Percentiles rank a stretch among this genome's conserved stretches.
These are phyloP conservation scores for Ophiosphaerella herpotricha DNA, from an alignment of 2,329 filamentous ascomycete species.

Conservation along the genomic window DNA sequence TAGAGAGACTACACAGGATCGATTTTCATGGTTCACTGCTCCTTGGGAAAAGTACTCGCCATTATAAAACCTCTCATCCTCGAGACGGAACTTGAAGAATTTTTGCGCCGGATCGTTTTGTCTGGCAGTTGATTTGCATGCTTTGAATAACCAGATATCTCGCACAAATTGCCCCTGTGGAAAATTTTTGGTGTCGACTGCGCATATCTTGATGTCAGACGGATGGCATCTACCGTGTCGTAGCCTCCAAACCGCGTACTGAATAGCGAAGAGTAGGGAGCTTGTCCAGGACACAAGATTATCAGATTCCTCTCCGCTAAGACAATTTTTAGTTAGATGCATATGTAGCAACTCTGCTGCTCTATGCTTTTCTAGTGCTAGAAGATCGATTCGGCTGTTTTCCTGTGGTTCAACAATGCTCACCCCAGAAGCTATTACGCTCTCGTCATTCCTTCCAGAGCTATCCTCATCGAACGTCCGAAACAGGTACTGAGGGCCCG, in stretches of 20 bases:
- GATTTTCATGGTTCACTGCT: slow-evolving; percentile 4
- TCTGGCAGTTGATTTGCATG: background rate
- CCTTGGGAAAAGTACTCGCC: slow-evolving; percentile 12
- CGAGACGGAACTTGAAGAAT: slow-evolving; percentile 6
- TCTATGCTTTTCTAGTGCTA: background rate
- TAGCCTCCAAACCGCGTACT: background rate
- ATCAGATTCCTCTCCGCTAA: background rate
- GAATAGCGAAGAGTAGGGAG: background rate
- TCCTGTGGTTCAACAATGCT: background rate
- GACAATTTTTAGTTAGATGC: background rate
- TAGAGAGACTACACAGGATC: slow-evolving; percentile 9
- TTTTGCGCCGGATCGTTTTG: background rate
- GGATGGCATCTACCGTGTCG: background rate
- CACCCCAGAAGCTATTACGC: slow-evolving; percentile 16
- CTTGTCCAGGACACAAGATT: background rate
- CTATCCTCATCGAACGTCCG: slow-evolving; percentile 16
- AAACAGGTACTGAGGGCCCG: slow-evolving; percentile 17
- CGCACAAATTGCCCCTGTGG: background rate
- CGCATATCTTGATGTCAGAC: background rate
- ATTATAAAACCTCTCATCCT: slow-evolving; percentile 7
- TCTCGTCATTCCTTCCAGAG: slow-evolving; percentile 16
- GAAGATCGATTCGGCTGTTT: background rate
- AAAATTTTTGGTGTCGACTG: background rate
- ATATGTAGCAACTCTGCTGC: background rate
- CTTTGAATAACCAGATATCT: background rate